Base-by-base conservation (phyloP, 1,139 yeast genomes). In the Pichia norvegensis region DNA sequence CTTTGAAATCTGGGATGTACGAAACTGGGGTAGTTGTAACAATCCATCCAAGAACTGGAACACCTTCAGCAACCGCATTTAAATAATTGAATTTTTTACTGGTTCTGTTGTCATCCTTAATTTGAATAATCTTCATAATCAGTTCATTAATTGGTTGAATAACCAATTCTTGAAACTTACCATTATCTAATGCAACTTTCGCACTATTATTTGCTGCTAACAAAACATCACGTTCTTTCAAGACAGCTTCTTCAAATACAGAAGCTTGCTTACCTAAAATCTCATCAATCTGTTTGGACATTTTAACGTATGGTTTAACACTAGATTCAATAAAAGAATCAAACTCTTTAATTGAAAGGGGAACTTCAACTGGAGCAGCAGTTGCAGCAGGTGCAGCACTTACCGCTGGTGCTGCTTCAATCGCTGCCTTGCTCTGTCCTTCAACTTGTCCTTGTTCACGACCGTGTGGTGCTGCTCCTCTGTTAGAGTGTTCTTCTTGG, bases 11-110 rank as follows among this genome's bases (percentile, higher is more conserved):
- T 3, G 84, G 78, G 51, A 94, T 76, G 54, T 74, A 77, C 1
- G 87, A 77, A 17, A 81, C 78, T 13, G 81, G 78, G 5, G 90
- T 80, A 4, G 74, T 78, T 16, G 79, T 75, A 21, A 85, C 79
- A 52, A 90, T 76, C 99, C 99, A 94, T 19, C 95, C 95, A 51
- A 90, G 71, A 4, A 86, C 87, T 6, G 95, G 90, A 8, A 85
- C 78, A 43, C 96, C 97, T 62, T 92, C 97, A 36, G 90, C 78
- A 43, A 94, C 72, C 2, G 97, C 78, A 56, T 83, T 86, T 63
- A 92, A 73, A 60, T 85, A 88, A 59, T 85, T 79, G 62, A 72
- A 74, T 54, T 68, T 73, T 51, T 75, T 72, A 21, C 86, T 81
- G 39, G 74, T 72, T 54, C 96, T 79, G 62, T 85, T 84, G 36